Conservation (phyloP, 2,329 filamentous ascomycete species). For the Pestalotiopsis sp. region DNA sequence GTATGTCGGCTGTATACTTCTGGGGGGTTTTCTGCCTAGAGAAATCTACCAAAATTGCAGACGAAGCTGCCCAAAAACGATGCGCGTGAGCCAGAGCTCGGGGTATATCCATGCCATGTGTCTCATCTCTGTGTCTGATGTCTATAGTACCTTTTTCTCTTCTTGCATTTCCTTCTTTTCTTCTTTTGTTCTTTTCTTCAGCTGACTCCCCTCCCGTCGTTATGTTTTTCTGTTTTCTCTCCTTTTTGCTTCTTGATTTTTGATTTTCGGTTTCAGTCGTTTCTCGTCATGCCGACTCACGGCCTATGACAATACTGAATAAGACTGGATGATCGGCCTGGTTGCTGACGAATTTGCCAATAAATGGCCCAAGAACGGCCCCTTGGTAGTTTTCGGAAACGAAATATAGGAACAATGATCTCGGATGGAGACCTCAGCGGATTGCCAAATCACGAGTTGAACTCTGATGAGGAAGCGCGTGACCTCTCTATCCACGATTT, state of each 20-base stretch:
- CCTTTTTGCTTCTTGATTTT: too few relatives aligned
- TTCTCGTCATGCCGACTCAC: too few relatives aligned
- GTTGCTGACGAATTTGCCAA: too few relatives aligned
- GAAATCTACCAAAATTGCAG: neutral
- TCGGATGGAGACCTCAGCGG: neutral
- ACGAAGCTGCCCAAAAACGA: neutral
- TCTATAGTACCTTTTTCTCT: neutral
- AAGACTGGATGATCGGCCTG: too few relatives aligned
- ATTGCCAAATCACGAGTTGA: neutral
- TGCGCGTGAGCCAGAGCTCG: constrained; percentile 3
- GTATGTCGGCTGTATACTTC: neutral
- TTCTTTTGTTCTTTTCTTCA: neutral
- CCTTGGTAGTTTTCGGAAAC: too few relatives aligned
- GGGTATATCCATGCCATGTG: constrained; percentile 8
- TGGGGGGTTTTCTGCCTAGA: neutral
- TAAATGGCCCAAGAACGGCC: too few relatives aligned
- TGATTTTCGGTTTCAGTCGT: too few relatives aligned
- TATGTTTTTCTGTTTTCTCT: too few relatives aligned
- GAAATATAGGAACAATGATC: neutral
- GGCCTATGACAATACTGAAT: too few relatives aligned
- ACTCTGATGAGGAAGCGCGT: neutral
- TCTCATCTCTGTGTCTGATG: neutral
- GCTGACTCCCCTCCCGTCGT: too few relatives aligned
- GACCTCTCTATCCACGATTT: constrained; percentile 4
- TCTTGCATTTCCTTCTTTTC: neutral